Conservation (phyloP, 495 filamentous ascomycete species). For the Astrocystis sublimbata region DNA sequence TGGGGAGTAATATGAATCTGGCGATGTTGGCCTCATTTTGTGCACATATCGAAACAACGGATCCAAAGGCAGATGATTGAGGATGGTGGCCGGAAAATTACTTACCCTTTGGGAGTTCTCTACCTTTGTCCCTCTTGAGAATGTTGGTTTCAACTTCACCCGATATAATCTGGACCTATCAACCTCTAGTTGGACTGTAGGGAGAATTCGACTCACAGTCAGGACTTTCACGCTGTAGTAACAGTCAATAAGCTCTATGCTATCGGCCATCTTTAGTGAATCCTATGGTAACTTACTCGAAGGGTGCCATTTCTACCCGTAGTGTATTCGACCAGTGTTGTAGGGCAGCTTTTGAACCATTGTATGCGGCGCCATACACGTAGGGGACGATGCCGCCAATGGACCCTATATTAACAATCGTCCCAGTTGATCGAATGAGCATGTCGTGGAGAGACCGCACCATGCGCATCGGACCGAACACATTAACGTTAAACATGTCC, state of each 20-base stretch:
- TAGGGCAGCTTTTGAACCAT: slow-evolving; percentile 36
- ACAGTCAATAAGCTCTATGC: too few species aligned
- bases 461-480: slow-evolving; percentile 39
- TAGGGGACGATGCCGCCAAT: slow-evolving; percentile 37
- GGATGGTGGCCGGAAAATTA: not conserved
- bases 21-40: too few species aligned
- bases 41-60: too few species aligned
- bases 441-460: slow-evolving; percentile 31
- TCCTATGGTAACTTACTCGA: slow-evolving; percentile 19
- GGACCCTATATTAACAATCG: slow-evolving; percentile 35
- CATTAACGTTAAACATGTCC: slow-evolving; percentile 36
- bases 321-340: slow-evolving; percentile 34
- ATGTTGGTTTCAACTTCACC: slow-evolving; percentile 1
- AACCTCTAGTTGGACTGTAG: too few species aligned
- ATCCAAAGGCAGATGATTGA: not conserved
- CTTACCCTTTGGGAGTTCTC: not conserved
- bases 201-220: not conserved
- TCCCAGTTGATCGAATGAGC: slow-evolving; percentile 25
- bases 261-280: too few species aligned
- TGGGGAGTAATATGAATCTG: not conserved
- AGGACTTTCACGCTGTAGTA: not conserved
- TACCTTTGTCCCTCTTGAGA: not conserved
- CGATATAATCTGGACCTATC: not conserved
- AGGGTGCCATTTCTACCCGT: slow-evolving; percentile 36
- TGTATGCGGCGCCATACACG: slow-evolving; percentile 38